Evolutionary conservation across 208 protist species (phyloP), one percentile per base, ranked within the genome.

Genomic region (Kentomonas sorsogonicus): DNA sequence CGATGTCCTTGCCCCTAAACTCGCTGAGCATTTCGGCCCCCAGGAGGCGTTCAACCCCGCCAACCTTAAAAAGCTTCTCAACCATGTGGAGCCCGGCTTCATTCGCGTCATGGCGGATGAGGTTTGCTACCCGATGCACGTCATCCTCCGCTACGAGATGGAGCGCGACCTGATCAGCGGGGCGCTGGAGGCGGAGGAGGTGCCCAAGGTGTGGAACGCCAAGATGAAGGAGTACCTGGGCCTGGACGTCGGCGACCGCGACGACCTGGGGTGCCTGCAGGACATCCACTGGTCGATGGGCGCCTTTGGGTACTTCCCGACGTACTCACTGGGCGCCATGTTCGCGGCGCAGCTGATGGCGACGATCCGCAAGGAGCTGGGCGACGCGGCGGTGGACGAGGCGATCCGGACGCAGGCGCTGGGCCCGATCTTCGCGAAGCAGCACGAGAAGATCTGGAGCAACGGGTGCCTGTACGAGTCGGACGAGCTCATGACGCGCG

Each of bases 71-170:
- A 62, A 65, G 47, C 3, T 69, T 1, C 27, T 70, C 40, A 85
- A 86, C 45, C 45, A 38, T 0, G 87, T 94, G 20, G 33, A 83
- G 43, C 86, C 85, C 0, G 77, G 80, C 26, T 77, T 74, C 43
- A 97, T 96, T 43, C 87, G 92, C 41, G 67, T 96, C 29, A 54
- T 86, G 30, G 77, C 89, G 0, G 92, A 97, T 39, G 92, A 97
- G 76, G 65, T 95, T 13, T 89, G 79, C 60, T 97, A 97, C 76
- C 77, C 83, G 4, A 48, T 96, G 38, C 92, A 97, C 53, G 71
- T 97, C 40, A 89, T 95, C 45, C 57, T 97, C 36, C 75, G 92
- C 34, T 95, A 85, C 70, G 87, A 94, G 41, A 89, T 97, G 27
- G 89, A 97, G 71, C 72, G 77, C 27, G 83, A 66, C 43, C 58